Base-by-base conservation (phyloP, 1,139 yeast species). In the Geotrichum histeridarum region DNA sequence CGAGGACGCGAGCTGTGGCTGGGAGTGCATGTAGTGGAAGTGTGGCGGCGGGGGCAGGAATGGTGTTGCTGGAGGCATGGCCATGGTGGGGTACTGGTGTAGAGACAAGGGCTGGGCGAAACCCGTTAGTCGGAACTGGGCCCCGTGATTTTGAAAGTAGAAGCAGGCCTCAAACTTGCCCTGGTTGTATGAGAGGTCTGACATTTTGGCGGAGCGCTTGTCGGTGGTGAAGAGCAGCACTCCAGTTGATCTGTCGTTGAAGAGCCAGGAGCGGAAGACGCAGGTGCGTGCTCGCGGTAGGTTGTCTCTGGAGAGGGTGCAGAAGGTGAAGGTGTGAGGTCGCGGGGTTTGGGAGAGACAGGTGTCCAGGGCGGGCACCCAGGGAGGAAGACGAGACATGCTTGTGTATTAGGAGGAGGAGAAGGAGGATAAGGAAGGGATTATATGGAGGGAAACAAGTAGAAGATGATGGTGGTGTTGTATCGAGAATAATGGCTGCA, bases 61-160 rank as follows among this genome's bases (percentile, higher is more conserved):
- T 4, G 22, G 33, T 14, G 33, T 4, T 3, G 45, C 32, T 3
- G 30, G 9, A 4, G 18, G 30, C 32, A 22, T 27, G 35, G 35
- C 22, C 46, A 42, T 42, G 15, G 45, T 38, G 14, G 58, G 58
- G 17, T 38, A 45, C 32, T 42, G 35, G 33, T 42, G 43, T 0
- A 45, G 48, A 5, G 57, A 22, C 35, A 76, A 63, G 42, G 80
- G 64, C 54, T 79, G 72, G 1, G 87, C 87, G 44, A 74, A 70
- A 7, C 95, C 95, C 53, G 83, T 76, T 59, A 88, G 74, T 62
- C 96, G 74, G 66, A 84, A 84, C 70, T 87, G 95, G 64, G 78
- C 77, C 32, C 78, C 69, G 37, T 73, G 73, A 8, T 15, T 31
- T 8, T 76, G 78, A 64, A 86, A 84, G 73, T 86, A 85, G 66